Evolutionary conservation across 2,329 filamentous ascomycete genomes (phyloP), one percentile per base, ranked within the genome.

Genomic region (Leptographium galeiforme): DNA sequence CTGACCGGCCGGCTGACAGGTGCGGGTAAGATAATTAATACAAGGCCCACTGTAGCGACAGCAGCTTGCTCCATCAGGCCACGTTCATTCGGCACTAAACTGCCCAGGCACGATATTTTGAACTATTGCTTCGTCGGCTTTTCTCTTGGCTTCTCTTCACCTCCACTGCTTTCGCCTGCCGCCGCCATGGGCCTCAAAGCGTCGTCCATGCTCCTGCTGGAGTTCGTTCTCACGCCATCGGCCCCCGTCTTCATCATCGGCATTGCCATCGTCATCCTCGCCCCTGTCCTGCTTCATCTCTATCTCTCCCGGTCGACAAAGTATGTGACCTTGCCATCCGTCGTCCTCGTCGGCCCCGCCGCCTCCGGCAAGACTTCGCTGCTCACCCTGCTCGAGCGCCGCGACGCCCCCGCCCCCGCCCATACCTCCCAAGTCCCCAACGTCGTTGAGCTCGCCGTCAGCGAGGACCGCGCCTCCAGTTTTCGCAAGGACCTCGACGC

Each of bases 341-440:
- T 97, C 56, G 73, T 96, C 11, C 78, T 95, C 45, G 67, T 90
- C 49, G 93, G 93, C 1, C 89, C 91, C 16, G 83, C 84, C 53
- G 86, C 84, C 58, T 78, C 81, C 50, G 93, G 93, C 63, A 98
- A 97, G 73, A 97, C 93, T 0, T 79, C 87, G 10, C 80, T 97
- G 38, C 71, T 89, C n/a, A 89, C 88, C 25, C 76, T 93, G 61
- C 73, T 81, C 61, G 78, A 84, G 68, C 76, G 77, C 61, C 78
- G 78, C 61, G 63, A 67, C 50, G 62, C 67, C 53, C 63, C 69
- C 53, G 62, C 59, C 5, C 36, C 67, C 54, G 82, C 78, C n/a
- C 76, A 79, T 67, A 80, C 77, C 34, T 74, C 75, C 32, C 77
- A 81, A 59, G 59, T 67, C 2, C 59, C 72, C 12, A 70, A 75